Base-by-base conservation (phyloP, 139 green algal genomes). In the Coelastrella sp. region DNA sequence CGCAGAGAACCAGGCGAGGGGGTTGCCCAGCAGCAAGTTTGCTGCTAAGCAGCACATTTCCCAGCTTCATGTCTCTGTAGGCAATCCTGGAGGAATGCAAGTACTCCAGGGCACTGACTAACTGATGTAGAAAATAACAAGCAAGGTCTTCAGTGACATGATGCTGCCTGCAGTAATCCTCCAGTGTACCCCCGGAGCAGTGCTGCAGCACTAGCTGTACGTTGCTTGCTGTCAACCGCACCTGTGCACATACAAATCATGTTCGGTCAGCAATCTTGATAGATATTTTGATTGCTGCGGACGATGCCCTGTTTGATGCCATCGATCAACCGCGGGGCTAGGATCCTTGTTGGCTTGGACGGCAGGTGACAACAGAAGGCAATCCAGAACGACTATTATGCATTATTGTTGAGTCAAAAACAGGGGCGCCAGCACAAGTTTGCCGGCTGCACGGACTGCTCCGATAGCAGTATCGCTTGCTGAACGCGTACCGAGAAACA, bases 51-150 rank as follows among this genome's bases (percentile, higher is more conserved):
- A 82, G 75, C 21, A 82, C 35, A 30, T 82, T 82, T 17, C 69
- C 32, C 50, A 82, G 75, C 51, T 82, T 82, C 34, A 82, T 69
- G 51, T 82, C 75, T 7, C 75, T 62, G 75, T 82, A 82, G 38
- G 75, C 75, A 27, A 82, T 69, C 51, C 64, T 17, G 21, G 34
- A 50, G 35, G 32, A 51, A 37, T 82, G 75, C 51, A 82, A 38
- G 51, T 82, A 51, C 51, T 82, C 50, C 53, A 82, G 71, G n/a
- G 62, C 71, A 11, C 38, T 50, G 13, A 79, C 71, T n/a, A 79
- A 37, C n/a, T 79, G 71, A 27, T 63, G 71, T 6, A 79, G 15
- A 11, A 79, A 62, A 37, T 60, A 79, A 30, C 71, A 79, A 23
- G 71, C 71, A n/a, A 79, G 27, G 41, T 79, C 71, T 50, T 79